Conservation (phyloP, 495 filamentous ascomycete species). For the Pseudevernia furfuracea region DNA sequence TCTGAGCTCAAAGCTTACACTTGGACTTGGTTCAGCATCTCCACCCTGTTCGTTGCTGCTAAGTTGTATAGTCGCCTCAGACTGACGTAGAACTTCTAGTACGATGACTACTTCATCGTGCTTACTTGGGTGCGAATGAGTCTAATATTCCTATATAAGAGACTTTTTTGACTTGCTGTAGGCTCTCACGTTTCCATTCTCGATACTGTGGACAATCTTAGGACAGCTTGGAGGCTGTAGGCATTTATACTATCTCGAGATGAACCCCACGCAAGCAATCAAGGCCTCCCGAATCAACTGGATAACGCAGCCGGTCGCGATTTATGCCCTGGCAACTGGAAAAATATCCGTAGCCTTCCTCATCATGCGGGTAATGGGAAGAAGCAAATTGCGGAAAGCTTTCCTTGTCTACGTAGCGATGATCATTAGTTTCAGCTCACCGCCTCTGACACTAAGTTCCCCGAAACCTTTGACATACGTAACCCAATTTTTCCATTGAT, state of each 20-base stretch:
- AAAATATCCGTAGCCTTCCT: conserved; percentile 23
- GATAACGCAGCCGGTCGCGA: conserved; percentile 20
- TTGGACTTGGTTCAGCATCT: conserved; percentile 32
- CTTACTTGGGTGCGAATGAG: conserved; percentile 26
- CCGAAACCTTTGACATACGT: too few species aligned
- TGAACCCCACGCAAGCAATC: not conserved
- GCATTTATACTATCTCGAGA: conserved; percentile 9
- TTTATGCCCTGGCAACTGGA: conserved; percentile 21
- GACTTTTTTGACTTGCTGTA: not conserved
- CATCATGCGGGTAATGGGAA: conserved; percentile 16
- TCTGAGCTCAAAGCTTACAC: conserved; percentile 9
- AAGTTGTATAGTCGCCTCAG: conserved; percentile 40
- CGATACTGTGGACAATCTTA: not conserved
- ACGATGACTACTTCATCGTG: conserved; percentile 46
- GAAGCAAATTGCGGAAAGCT: conserved; percentile 15
- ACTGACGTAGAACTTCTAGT: conserved; percentile 39
- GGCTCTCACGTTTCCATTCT: not conserved
- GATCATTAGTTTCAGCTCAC: too few species aligned
- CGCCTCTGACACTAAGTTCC: too few species aligned
- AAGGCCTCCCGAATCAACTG: conserved; percentile 30
- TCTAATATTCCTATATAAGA: not conserved
- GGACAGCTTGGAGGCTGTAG: conserved; percentile 6
- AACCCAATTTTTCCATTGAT: too few species aligned
- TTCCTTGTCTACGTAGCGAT: conserved; percentile 14
- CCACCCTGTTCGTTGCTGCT: conserved; percentile 31